Conservation (phyloP, 441 rosid species). For the Viola pubescens region DNA sequence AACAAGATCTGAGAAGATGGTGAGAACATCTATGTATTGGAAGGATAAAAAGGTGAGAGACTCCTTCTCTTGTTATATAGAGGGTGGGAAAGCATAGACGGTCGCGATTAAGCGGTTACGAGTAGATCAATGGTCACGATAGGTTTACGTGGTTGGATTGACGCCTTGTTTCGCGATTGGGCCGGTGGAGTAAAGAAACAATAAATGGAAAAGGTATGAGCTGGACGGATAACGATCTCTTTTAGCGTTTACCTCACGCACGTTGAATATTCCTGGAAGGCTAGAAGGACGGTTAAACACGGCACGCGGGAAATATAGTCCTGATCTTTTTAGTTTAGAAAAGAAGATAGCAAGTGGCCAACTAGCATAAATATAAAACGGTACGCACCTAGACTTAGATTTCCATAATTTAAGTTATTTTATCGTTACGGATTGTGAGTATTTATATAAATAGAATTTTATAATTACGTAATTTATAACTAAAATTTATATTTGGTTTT, state of each 20-base stretch:
- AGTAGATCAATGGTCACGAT: constrained; percentile 10
- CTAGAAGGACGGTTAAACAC: background rate
- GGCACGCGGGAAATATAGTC: background rate
- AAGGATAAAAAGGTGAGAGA: accelerated
- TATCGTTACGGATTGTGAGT: no score
- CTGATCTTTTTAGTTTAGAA: no score
- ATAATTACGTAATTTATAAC: no score
- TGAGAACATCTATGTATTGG: accelerated
- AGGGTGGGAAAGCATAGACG: constrained; percentile 16
- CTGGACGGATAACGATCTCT: constrained; percentile 3
- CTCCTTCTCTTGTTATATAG: background rate
- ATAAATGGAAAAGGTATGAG: background rate
- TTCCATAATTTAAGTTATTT: no score
- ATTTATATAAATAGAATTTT: no score
- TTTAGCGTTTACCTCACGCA: background rate
- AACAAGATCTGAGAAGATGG: background rate
- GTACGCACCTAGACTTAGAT: no score
- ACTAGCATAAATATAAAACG: no score
- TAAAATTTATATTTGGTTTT: no score
- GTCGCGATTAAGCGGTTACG: constrained; percentile 15
- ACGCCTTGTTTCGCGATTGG: background rate
- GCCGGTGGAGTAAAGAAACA: background rate
- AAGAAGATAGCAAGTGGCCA: no score
- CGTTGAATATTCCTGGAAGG: no score
- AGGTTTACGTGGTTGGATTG: constrained; percentile 11